Evolutionary conservation across 192 early-diverging fungal genomes (phyloP), one percentile per base, ranked within the genome.

Genomic region (Backusella tuberculispora): DNA sequence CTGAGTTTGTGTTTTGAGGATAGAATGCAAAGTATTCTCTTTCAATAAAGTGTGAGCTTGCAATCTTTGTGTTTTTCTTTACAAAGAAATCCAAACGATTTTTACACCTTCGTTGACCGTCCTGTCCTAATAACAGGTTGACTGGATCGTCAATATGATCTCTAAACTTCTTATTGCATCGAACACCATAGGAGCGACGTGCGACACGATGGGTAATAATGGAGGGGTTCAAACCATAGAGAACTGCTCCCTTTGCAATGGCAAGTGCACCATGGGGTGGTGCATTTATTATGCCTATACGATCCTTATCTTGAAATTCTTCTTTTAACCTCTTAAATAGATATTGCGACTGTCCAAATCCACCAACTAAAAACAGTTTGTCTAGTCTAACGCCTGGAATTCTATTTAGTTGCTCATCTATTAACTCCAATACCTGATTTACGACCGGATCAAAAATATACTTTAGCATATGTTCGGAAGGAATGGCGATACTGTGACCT

Each of bases 281-380:
- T 78, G 78, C 47, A 26, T 75, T 75, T 21, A 85, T 83, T 13
- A 71, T 69, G 6, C 70, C 44, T 19, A 85, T 73, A n/a, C 82
- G 76, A 9, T 21, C 21, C 12, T 77, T 48, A 21, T 34, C 41
- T 40, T 66, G 69, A 69, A 85, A 85, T 43, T 73, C 63, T 12
- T 74, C 64, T 65, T 76, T 79, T 8, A 85, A 63, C 21, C 76
- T 64, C 15, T 71, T 69, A 37, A 74, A 77, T 26, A 85, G 71
- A 53, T 83, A 85, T 10, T 69, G 46, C 0, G 82, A 83, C 64
- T 78, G 76, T 29, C 84, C 83, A 67, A 83, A 82, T 40, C 84
- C 84, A 53, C 84, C 84, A 13, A 85, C 84, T 68, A 85, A 76
- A 72, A 83, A 85, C 43, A 85, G 44, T 41, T 83, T 78, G 7